Evolutionary conservation across 306 rosid genomes (phyloP), one percentile per base, ranked within the genome.

Genomic region (Begonia masoniana): DNA sequence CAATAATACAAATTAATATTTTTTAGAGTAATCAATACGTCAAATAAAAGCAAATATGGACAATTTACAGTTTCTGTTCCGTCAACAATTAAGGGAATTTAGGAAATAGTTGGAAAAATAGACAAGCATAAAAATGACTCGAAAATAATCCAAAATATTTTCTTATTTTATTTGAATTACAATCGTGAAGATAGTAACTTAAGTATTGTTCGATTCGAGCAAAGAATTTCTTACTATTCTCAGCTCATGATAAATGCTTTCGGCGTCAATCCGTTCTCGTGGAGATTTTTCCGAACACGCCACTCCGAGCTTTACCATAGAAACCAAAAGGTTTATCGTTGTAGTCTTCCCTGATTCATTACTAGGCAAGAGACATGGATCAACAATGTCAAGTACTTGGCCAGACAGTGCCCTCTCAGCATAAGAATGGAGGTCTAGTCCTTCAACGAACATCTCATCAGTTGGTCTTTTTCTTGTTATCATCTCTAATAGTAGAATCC

Each of bases 331-430:
- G 8, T 31, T 7, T 31, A 31, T 6, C 39, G 39, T 31, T 6
- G 2, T 3, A 1, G 1, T 31, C 39, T 31, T 7, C 3, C 1
- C 39, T 5, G 39, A 2, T 3, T 21, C 8, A 2, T 9, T 3
- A 6, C 7, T 2, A 1, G 39, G 39, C 3, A 31, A 31, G 9
- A 31, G 39, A 6, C 2, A 31, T 1, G 77, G 71, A 50, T 77
- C 84, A 17, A 51, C 54, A 12, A 71, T 58, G 50, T 77, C 75
- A 51, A 63, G 71, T 54, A 46, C 67, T 47, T 43, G 66, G 14
- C 62, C 19, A 1, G 67, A 67, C 15, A 60, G 45, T 7, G 60
- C 60, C 67, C 10, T 56, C 26, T 43, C 50, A 12, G 64, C 47
- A 24, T 52, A 71, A 47, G 60, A 55, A 9, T 56, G 66, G 56